phyloP scores from a whole-genome alignment of 2,329 filamentous ascomycete species.

The Phyllosticta ampelicida region DNA sequence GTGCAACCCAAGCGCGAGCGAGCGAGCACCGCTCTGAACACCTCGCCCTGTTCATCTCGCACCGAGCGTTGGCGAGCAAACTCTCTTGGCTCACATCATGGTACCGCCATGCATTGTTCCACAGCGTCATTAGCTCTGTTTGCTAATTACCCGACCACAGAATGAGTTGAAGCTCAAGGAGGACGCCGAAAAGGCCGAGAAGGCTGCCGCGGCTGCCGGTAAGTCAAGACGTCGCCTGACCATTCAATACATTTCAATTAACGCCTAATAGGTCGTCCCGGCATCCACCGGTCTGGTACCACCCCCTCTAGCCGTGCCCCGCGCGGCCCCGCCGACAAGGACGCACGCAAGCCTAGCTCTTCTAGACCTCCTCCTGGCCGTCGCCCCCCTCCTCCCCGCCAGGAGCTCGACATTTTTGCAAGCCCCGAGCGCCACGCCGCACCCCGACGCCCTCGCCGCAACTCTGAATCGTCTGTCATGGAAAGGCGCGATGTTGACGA shows the following conservation, averaged over 20 bases:
- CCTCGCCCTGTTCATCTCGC: not conserved
- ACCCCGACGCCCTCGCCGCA: slow-evolving; percentile 52
- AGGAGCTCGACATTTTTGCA: slow-evolving; percentile 33
- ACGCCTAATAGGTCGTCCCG: slow-evolving; percentile 14
- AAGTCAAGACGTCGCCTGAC: slow-evolving; percentile 9
- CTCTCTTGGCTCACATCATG: not conserved
- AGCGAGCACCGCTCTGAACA: not conserved
- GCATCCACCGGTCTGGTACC: slow-evolving; percentile 37
- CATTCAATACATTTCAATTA: not conserved
- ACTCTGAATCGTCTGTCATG: slow-evolving; percentile 68
- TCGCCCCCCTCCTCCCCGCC: slow-evolving; percentile 14
- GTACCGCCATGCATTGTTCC: slow-evolving; percentile 28
- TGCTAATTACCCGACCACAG: slow-evolving; percentile 41
- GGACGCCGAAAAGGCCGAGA: slow-evolving; percentile 48
- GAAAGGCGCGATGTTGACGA: slow-evolving; percentile 51
- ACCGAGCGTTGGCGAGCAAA: not conserved
- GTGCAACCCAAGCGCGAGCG: slow-evolving; percentile 2
- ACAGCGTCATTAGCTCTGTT: slow-evolving; percentile 27
- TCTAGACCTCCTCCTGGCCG: slow-evolving; percentile 1
- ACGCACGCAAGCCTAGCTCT: slow-evolving; percentile 15
- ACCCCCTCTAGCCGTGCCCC: slow-evolving; percentile 25
- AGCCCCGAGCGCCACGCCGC: slow-evolving; percentile 22
- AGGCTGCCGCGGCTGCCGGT: slow-evolving; percentile 12
- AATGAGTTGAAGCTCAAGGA: slow-evolving; percentile 59
- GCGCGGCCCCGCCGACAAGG: slow-evolving; percentile 22